Percentiles rank a stretch among this genome's conserved stretches.
Evolutionary conservation across 2,329 filamentous ascomycete genomes (phyloP).

Genomic region (Colletotrichum magnum): DNA sequence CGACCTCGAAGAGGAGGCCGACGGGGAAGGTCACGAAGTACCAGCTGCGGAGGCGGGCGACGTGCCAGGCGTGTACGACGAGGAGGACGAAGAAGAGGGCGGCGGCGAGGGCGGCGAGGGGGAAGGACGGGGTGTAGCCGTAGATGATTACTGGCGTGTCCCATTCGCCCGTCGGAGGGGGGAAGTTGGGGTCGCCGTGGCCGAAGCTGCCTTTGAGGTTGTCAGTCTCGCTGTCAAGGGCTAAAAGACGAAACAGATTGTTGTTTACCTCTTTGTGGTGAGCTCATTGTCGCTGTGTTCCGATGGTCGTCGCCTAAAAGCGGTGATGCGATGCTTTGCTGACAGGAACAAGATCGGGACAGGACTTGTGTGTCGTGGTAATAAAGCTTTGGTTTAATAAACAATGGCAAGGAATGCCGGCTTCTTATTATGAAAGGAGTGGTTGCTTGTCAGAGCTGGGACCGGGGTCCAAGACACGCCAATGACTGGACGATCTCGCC

Average conservation of each 20-base stretch:
- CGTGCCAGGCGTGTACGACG: conserved; percentile 53
- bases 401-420: not conserved
- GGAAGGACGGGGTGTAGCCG: conserved; percentile 63
- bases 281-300: conserved; percentile 7
- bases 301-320: conserved; percentile 11
- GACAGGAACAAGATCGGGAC: not conserved
- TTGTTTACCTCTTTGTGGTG: conserved; percentile 32
- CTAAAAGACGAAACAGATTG: accelerated
- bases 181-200: conserved; percentile 67
- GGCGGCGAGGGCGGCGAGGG: conserved; percentile 58
- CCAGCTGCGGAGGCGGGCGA: conserved; percentile 56
- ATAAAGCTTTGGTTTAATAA: not conserved
- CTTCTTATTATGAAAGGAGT: not conserved
- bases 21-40: conserved; percentile 62
- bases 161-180: conserved; percentile 60
- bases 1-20: conserved; percentile 62
- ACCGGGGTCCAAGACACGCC: not conserved
- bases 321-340: not conserved
- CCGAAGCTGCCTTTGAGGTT: conserved; percentile 43
- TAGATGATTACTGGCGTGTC: conserved; percentile 66
- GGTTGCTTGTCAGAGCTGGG: not conserved
- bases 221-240: conserved; percentile 19
- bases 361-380: not conserved
- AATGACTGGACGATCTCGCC: conserved; percentile 7
- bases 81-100: conserved; percentile 60